A percentile compares a stretch with the other conserved stretches of the same genome.
These are phyloP conservation scores for Geum urbanum DNA, from an alignment of 306 rosid species.

Conservation along the genomic window DNA sequence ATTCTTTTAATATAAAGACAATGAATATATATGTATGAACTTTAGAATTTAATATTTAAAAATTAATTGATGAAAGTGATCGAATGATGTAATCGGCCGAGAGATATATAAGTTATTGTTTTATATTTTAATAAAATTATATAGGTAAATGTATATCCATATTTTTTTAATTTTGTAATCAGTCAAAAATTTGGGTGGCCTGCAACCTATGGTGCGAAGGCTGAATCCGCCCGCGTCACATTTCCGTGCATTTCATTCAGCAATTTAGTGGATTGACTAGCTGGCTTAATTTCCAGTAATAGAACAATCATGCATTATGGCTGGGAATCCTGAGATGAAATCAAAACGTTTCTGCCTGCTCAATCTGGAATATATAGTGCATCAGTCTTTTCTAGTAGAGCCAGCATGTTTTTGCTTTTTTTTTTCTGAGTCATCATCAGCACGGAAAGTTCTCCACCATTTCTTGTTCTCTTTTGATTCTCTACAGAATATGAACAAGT, in stretches of 20 bases:
- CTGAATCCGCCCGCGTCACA: neutral
- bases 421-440: conserved; percentile 21
- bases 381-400: conserved; percentile 1
- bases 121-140: too few relatives aligned
- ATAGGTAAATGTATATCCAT: too few relatives aligned
- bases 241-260: conserved; percentile 13
- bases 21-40: too few relatives aligned
- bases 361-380: too few relatives aligned
- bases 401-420: neutral
- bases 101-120: too few relatives aligned
- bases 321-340: neutral
- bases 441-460: conserved; percentile 32
- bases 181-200: too few relatives aligned
- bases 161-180: too few relatives aligned
- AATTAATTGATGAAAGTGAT: too few relatives aligned
- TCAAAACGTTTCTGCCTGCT: neutral
- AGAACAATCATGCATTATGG: conserved; percentile 14
- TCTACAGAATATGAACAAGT: neutral
- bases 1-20: too few relatives aligned
- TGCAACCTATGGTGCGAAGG: too few relatives aligned
- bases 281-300: neutral
- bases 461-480: conserved; percentile 9
- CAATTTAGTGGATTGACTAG: neutral
- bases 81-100: too few relatives aligned
- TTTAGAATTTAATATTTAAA: too few relatives aligned